These are phyloP conservation scores for Rutstroemia sp. DNA, from an alignment of 2,329 filamentous ascomycete genomes.

Conservation along the genomic window DNA sequence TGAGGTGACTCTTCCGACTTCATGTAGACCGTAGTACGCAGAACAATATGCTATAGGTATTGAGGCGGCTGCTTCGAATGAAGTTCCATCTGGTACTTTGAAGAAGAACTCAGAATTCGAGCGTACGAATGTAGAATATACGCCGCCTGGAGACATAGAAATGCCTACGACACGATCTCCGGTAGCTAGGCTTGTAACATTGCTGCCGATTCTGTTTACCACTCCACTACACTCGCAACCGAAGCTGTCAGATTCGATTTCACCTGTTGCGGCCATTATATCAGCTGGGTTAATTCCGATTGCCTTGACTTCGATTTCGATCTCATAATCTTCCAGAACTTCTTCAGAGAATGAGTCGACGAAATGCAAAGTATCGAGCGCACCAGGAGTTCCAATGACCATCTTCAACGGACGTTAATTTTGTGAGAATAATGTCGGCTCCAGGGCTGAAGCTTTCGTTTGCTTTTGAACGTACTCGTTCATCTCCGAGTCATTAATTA, in stretches of 20 bases:
- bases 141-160: constrained; percentile 14
- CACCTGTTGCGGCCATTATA: constrained; percentile 28
- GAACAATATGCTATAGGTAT: constrained; percentile 23
- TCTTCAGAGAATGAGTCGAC: constrained; percentile 14
- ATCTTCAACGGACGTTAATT: constrained; percentile 18
- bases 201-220: constrained; percentile 27
- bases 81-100: constrained; percentile 15
- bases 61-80: constrained; percentile 22
- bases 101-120: constrained; percentile 17
- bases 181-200: constrained; percentile 18
- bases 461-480: constrained; percentile 15
- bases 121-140: constrained; percentile 20
- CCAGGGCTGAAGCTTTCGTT: constrained; percentile 2
- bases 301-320: constrained; percentile 28
- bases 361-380: constrained; percentile 25
- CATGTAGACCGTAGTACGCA: constrained; percentile 22
- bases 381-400: constrained; percentile 19
- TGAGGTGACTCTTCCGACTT: constrained; percentile 20
- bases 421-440: constrained; percentile 3
- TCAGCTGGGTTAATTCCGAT: constrained; percentile 27
- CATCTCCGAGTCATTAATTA: constrained; percentile 17
- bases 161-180: constrained; percentile 29
- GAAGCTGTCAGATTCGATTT: constrained; percentile 25
- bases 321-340: constrained; percentile 15
- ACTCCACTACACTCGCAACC: constrained; percentile 32